Evolutionary conservation across 208 protist species (phyloP).

Genomic region (Cochliopodium minus): DNA sequence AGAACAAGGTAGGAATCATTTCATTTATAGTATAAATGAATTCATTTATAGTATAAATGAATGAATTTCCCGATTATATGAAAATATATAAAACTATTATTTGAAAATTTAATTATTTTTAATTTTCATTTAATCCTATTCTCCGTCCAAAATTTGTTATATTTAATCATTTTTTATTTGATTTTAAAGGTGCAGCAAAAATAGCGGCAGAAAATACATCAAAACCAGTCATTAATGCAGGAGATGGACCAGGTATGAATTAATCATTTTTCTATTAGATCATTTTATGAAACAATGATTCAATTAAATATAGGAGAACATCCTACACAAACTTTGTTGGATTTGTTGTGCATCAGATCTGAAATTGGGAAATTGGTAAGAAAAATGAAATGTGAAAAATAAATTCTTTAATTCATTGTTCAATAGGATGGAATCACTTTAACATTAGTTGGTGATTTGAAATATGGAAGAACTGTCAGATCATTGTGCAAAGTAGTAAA

Average conservation of each 20-base stretch:
- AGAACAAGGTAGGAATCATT: slow-evolving; percentile 46
- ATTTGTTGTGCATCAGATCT: slow-evolving; percentile 80
- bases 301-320: slow-evolving; percentile 85
- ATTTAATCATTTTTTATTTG: too few species aligned
- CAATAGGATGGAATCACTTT: slow-evolving; percentile 71
- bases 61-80: not conserved
- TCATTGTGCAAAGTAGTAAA: slow-evolving; percentile 70
- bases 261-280: too few species aligned
- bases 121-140: not conserved
- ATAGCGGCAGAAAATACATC: too few species aligned
- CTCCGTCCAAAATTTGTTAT: slow-evolving; percentile 12
- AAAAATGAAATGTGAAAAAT: too few species aligned
- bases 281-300: too few species aligned
- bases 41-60: not conserved
- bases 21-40: slow-evolving; percentile 23
- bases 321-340: slow-evolving; percentile 90
- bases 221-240: slow-evolving; percentile 88
- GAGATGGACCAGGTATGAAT: too few species aligned
- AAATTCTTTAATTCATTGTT: slow-evolving; percentile 9
- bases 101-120: slow-evolving; percentile 6
- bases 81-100: not conserved
- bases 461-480: slow-evolving; percentile 86
- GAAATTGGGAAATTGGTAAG: too few species aligned
- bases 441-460: slow-evolving; percentile 84
- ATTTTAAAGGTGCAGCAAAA: too few species aligned